Evolutionary conservation across 257 asterid species (phyloP).

Genomic region (Rehmannia glutinosa): DNA sequence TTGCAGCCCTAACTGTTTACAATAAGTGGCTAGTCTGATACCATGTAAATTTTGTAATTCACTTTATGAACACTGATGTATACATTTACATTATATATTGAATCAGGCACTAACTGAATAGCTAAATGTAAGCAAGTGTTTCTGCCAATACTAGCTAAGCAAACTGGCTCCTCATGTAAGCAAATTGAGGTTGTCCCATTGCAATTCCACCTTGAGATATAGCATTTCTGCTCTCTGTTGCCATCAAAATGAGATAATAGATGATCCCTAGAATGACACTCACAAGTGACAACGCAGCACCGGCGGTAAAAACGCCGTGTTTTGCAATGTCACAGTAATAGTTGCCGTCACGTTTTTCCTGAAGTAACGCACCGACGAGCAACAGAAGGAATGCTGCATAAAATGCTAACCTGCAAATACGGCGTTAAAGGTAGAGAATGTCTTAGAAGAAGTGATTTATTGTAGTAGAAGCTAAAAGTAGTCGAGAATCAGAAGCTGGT

Average conservation of each 20-base stretch:
- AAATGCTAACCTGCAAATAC: background rate
- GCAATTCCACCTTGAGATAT: slow-evolving; percentile 66
- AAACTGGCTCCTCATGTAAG: slow-evolving; percentile 72
- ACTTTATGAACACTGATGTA: too few species aligned
- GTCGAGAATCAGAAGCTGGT: too few species aligned
- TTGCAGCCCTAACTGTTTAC: too few species aligned
- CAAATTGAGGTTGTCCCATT: slow-evolving; percentile 82
- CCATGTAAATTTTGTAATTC: too few species aligned
- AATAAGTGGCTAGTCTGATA: too few species aligned
- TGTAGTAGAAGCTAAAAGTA: too few species aligned
- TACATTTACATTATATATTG: too few species aligned
- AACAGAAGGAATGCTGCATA: slow-evolving; percentile 74
- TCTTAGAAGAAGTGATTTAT: too few species aligned
- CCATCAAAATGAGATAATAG: slow-evolving; percentile 41
- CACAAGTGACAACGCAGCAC: slow-evolving; percentile 60
- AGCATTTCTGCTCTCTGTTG: slow-evolving; percentile 35
- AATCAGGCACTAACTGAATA: too few species aligned
- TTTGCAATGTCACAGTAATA: slow-evolving; percentile 75
- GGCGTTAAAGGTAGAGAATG: too few species aligned
- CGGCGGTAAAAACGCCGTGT: slow-evolving; percentile 89
- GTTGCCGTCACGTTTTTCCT: slow-evolving; percentile 71
- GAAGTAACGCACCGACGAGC: slow-evolving; percentile 89
- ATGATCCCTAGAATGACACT: slow-evolving; percentile 55
- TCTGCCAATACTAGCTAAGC: too few species aligned
- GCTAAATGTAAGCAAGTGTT: too few species aligned